These are phyloP conservation scores for Colletotrichum sp. DNA, from an alignment of 2,329 filamentous ascomycete species.

Conservation along the genomic window DNA sequence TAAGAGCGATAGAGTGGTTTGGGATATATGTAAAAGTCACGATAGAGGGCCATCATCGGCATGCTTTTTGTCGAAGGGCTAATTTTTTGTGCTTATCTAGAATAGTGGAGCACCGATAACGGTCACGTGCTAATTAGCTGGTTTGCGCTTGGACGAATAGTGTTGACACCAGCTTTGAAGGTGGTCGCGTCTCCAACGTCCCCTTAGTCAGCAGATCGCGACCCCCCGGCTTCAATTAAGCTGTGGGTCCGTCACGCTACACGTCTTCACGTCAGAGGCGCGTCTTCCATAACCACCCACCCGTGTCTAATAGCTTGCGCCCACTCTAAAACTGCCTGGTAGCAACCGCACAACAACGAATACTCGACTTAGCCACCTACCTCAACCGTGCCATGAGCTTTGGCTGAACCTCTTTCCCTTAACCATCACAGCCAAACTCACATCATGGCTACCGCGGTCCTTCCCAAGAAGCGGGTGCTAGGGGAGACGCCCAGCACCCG, in stretches of 20 bases:
- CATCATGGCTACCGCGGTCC: slow-evolving; percentile 53
- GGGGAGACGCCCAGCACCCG: slow-evolving; percentile 70
- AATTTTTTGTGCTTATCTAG: neutral
- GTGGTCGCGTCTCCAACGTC: neutral
- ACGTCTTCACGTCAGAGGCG: slow-evolving; percentile 40
- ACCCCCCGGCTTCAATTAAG: slow-evolving; percentile 17
- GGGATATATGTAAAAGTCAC: neutral
- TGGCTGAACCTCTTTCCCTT: neutral
- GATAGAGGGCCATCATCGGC: neutral
- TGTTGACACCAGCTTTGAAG: no score
- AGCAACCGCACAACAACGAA: slow-evolving; percentile 12
- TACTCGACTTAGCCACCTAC: neutral
- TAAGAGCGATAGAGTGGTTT: no score
- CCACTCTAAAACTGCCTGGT: neutral
- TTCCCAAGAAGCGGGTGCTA: slow-evolving; percentile 76
- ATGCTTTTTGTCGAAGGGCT: neutral
- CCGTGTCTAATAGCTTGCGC: slow-evolving; percentile 5
- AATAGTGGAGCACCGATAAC: no score
- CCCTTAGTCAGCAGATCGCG: slow-evolving; percentile 6
- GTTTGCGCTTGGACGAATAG: no score
- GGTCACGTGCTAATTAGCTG: no score
- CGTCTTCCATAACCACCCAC: slow-evolving; percentile 26
- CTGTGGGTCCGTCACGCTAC: slow-evolving; percentile 40
- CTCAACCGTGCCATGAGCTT: neutral
- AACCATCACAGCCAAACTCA: neutral